Conservation (phyloP, 2,329 filamentous ascomycete genomes). For the Colletotrichum lini region DNA sequence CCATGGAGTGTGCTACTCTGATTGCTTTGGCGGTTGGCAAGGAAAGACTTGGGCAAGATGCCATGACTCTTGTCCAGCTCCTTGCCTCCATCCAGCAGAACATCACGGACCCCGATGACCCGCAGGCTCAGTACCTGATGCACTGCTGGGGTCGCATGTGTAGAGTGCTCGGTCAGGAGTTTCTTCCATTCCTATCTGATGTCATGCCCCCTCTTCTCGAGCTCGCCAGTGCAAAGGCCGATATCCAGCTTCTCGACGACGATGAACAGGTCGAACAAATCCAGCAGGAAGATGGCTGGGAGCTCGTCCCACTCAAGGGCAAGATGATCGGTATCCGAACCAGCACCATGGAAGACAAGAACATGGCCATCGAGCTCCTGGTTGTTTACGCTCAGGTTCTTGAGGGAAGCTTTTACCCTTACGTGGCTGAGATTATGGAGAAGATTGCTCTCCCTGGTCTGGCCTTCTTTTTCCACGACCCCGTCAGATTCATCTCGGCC, state of each 20-base stretch:
- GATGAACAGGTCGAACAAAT: slow-evolving; percentile 94
- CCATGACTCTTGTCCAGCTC: slow-evolving; percentile 87
- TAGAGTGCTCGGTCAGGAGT: slow-evolving; percentile 89
- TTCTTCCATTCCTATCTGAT: slow-evolving; percentile 90
- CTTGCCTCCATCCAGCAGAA: slow-evolving; percentile 88
- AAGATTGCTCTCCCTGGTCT: slow-evolving; percentile 95
- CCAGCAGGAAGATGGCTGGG: slow-evolving; percentile 97
- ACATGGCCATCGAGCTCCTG: slow-evolving; percentile 98
- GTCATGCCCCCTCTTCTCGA: slow-evolving; percentile 96
- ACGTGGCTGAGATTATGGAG: slow-evolving; percentile 94
- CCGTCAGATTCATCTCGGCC: slow-evolving; percentile 93
- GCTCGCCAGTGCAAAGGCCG: slow-evolving; percentile 93
- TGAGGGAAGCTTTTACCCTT: slow-evolving; percentile 92
- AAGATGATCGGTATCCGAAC: slow-evolving; percentile 99
- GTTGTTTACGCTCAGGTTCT: slow-evolving; percentile 97
- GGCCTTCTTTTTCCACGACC: slow-evolving; percentile 99
- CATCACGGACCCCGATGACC: slow-evolving; percentile 93
- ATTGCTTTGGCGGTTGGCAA: slow-evolving; percentile 97
- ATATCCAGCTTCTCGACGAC: slow-evolving; percentile 95
- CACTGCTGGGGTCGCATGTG: slow-evolving; percentile 99
- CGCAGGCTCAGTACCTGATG: slow-evolving; percentile 95
- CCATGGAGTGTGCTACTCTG: slow-evolving; percentile 98
- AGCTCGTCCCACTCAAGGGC: slow-evolving; percentile 94
- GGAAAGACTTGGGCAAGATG: slow-evolving; percentile 90
- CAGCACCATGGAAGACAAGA: slow-evolving; percentile 96